Conservation (phyloP, 768 basidiomycete species). For the Galerina marginata region DNA sequence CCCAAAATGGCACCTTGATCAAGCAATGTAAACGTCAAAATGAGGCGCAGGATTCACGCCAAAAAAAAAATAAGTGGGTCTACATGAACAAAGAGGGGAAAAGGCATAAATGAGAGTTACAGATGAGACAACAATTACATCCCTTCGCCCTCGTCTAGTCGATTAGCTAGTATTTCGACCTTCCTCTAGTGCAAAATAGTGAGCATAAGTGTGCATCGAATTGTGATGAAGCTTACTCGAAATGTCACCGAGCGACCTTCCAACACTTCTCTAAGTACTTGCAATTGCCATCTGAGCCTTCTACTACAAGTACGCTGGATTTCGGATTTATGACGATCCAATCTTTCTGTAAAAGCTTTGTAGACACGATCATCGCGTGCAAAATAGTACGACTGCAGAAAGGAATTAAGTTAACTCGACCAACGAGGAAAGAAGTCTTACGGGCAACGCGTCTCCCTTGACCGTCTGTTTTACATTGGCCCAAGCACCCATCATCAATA, state of each 20-base stretch:
- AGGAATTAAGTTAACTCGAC: not conserved
- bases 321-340: slow-evolving; percentile 47
- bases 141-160: slow-evolving; percentile 69
- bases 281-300: slow-evolving; percentile 74
- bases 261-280: slow-evolving; percentile 63
- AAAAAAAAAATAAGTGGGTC: not conserved
- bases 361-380: slow-evolving; percentile 91
- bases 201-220: not conserved
- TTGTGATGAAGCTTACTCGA: slow-evolving; percentile 50
- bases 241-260: slow-evolving; percentile 72
- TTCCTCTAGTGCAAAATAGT: slow-evolving; percentile 49
- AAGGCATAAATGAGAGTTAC: not conserved
- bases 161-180: slow-evolving; percentile 62
- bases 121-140: slow-evolving; percentile 34
- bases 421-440: slow-evolving; percentile 31
- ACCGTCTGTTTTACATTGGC: slow-evolving; percentile 62
- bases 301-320: slow-evolving; percentile 56
- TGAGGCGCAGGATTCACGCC: not conserved
- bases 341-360: slow-evolving; percentile 63
- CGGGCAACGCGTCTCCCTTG: slow-evolving; percentile 73
- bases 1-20: slow-evolving; percentile 67
- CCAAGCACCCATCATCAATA: slow-evolving; percentile 86
- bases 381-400: slow-evolving; percentile 80
- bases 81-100: not conserved
- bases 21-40: not conserved